Percentiles rank a stretch among this genome's conserved stretches.
phyloP scores from a whole-genome alignment of 2,329 filamentous ascomycete genomes.

The Fusarium sp. region DNA sequence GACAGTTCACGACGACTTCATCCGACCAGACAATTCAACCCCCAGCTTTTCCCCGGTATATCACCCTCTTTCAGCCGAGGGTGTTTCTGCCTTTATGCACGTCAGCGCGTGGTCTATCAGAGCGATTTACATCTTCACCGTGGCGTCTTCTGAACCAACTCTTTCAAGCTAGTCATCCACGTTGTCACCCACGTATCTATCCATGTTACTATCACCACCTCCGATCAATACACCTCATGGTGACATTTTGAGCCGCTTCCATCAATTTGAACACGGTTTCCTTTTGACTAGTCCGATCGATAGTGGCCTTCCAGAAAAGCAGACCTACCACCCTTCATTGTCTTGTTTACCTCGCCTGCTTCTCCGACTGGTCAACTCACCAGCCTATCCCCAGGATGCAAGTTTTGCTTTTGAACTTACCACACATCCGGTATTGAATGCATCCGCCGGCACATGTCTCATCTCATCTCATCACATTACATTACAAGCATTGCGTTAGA shows the following conservation, averaged over 20 bases:
- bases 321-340: constrained; percentile 5
- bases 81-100: constrained; percentile 40
- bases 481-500: constrained; percentile 11
- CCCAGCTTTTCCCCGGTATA: constrained; percentile 33
- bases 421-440: constrained; percentile 18
- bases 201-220: constrained; percentile 9
- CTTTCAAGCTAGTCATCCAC: constrained; percentile 11
- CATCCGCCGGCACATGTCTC: constrained; percentile 14
- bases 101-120: constrained; percentile 38
- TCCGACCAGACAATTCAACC: neutral
- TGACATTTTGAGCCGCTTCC: neutral
- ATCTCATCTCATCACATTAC: constrained; percentile 10
- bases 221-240: neutral
- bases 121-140: constrained; percentile 22
- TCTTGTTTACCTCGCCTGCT: constrained; percentile 8
- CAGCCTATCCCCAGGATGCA: constrained; percentile 16
- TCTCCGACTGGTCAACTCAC: constrained; percentile 27
- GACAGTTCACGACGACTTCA: constrained; percentile 42
- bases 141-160: constrained; percentile 27
- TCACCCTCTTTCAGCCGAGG: constrained; percentile 34
- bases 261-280: constrained; percentile 1
- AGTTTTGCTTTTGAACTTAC: constrained; percentile 36
- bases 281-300: constrained; percentile 1
- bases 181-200: constrained; percentile 14
- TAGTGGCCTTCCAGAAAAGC: constrained; percentile 8